Evolutionary conservation across 345 rosid species (phyloP).

Genomic region (Orychophragmus violaceus): DNA sequence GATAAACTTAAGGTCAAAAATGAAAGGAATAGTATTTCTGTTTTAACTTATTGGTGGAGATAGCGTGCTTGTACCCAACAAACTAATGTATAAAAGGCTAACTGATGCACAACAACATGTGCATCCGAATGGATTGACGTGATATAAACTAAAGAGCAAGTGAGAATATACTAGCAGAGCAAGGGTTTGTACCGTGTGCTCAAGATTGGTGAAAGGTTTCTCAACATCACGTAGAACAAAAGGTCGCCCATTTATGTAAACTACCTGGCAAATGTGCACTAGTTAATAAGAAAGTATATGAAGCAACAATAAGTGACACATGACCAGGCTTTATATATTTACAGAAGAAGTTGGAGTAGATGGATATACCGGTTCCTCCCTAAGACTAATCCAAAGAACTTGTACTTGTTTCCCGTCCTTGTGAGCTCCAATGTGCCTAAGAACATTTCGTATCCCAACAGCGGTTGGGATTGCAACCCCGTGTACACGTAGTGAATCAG

Average conservation of each 20-base stretch:
- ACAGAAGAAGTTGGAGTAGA: no score
- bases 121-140: not conserved
- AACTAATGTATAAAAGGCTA: not conserved
- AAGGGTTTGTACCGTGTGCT: slow-evolving; percentile 61
- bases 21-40: not conserved
- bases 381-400: slow-evolving; percentile 91
- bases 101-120: not conserved
- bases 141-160: not conserved
- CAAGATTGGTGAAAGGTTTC: slow-evolving; percentile 97
- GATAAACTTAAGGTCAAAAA: slow-evolving; percentile 2
- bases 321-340: not conserved
- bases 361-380: slow-evolving; percentile 89
- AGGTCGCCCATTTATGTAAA: slow-evolving; percentile 88
- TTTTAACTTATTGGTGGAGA: not conserved
- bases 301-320: slow-evolving; percentile 3
- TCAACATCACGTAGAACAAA: slow-evolving; percentile 96
- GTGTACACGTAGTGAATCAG: slow-evolving; percentile 68
- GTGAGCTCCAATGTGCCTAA: slow-evolving; percentile 69
- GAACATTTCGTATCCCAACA: slow-evolving; percentile 81
- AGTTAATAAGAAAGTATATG: not conserved
- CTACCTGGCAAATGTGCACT: slow-evolving; percentile 60
- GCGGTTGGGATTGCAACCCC: slow-evolving; percentile 93
- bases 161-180: not conserved
- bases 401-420: slow-evolving; percentile 50
- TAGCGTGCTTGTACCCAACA: not conserved